A percentile compares a stretch with the other conserved stretches of the same genome.
Conservation (phyloP, 495 filamentous ascomycete species). For the Copromyces sp. region DNA sequence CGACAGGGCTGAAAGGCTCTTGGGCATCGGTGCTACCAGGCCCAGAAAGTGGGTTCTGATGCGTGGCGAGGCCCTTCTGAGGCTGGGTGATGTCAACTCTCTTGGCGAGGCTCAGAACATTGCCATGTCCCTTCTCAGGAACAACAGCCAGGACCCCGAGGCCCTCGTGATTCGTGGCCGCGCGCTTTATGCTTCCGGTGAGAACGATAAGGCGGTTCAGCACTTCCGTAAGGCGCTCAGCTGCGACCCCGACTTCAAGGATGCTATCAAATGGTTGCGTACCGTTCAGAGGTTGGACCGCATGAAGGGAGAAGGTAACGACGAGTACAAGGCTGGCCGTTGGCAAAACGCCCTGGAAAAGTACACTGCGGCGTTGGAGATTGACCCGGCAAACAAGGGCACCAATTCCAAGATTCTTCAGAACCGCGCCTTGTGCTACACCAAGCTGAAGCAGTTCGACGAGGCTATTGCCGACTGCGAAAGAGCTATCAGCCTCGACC, state of each 20-base stretch:
- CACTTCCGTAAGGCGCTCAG: slow-evolving; percentile 81
- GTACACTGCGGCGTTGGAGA: slow-evolving; percentile 72
- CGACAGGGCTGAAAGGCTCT: slow-evolving; percentile 71
- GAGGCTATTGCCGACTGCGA: slow-evolving; percentile 77
- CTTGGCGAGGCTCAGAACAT: slow-evolving; percentile 87
- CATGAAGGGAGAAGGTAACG: slow-evolving; percentile 90
- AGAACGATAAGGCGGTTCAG: slow-evolving; percentile 90
- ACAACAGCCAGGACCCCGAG: slow-evolving; percentile 86
- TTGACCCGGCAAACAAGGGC: slow-evolving; percentile 84
- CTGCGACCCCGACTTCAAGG: slow-evolving; percentile 86
- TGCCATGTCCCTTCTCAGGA: slow-evolving; percentile 72
- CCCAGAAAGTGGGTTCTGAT: slow-evolving; percentile 90
- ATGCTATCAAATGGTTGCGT: slow-evolving; percentile 70
- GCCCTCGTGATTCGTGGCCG: slow-evolving; percentile 83
- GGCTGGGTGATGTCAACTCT: slow-evolving; percentile 82
- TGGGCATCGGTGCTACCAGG: slow-evolving; percentile 61
- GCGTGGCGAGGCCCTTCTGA: slow-evolving; percentile 87
- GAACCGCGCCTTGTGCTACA: slow-evolving; percentile 74
- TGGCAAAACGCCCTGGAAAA: slow-evolving; percentile 72
- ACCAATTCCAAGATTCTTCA: slow-evolving; percentile 90
- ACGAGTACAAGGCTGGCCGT: slow-evolving; percentile 73
- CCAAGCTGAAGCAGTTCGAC: slow-evolving; percentile 72
- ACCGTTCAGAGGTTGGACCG: slow-evolving; percentile 84
- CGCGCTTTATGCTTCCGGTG: slow-evolving; percentile 79
- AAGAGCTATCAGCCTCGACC: slow-evolving; percentile 74